Base-by-base conservation (phyloP, 2,329 filamentous ascomycete species). In the Penicillium sp. region DNA sequence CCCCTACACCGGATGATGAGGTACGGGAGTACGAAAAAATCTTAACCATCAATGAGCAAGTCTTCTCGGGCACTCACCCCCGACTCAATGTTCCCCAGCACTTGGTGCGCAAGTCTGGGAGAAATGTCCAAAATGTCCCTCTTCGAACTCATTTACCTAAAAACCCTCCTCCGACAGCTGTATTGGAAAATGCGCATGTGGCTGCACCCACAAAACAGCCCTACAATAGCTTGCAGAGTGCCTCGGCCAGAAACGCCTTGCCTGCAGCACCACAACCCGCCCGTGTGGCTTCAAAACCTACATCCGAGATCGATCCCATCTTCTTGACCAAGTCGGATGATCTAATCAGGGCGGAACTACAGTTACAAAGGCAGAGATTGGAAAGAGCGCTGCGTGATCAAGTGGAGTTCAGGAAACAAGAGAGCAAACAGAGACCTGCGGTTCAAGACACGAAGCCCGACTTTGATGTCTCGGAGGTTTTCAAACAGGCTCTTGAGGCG, bases 301-400 rank as follows among this genome's bases (percentile, higher is more conserved):
- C 82, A 62, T 85, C 86, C 59, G 87, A 88, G 73, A 89, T 94
- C 76, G 86, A 95, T 73, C 90, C 91, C 49, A 86, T 95, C 60
- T 82, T 95, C 65, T 82, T 95, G 73, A 88, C 90, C 70, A 96
- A 96, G 75, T 92, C 92, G 65, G 89, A 91, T 70, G 86, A 90
- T 70, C 80, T 95, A 65, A 86, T 94, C 70, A 89, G 86, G 76
- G 91, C 91, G 69, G 91, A 96, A 76, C 79, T 91, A 60, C 85
- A 89, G 71, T 76, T 93, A 61, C 90, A 91, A 75, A 86, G 93
- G 61, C 86, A 92, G 75, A 85, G 89, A 62, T 79, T 97, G 68
- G 94, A 97, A 75, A 86, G 87, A 63, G 78, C 81, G 36, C 75
- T 97, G 66, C 87, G 85, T 73, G 89, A 95, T 52, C 89, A 96